Evolutionary conservation across 2,329 filamentous ascomycete genomes (phyloP).

Genomic region (Endocalyx cinctus): DNA sequence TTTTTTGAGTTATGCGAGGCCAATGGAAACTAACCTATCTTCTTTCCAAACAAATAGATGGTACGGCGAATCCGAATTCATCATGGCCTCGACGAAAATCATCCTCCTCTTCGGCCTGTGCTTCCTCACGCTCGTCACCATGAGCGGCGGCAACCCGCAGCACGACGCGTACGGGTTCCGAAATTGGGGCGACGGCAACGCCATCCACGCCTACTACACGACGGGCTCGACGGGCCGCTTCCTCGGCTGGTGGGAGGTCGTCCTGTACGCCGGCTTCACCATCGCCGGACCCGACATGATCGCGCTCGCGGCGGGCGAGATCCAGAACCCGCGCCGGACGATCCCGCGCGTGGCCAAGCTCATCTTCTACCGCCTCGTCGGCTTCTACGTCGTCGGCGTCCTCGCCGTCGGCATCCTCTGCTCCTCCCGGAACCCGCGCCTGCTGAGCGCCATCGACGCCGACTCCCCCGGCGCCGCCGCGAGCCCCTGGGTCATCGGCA

Average conservation of each 20-base stretch:
- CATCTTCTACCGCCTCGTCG: constrained; percentile 58
- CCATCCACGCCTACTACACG: constrained; percentile 10
- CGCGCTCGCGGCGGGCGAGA: constrained; percentile 37
- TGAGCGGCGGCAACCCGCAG: constrained; percentile 58
- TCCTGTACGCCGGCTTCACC: constrained; percentile 57
- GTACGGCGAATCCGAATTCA: constrained; percentile 40
- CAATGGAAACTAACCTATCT: constrained; percentile 12
- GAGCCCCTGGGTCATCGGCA: constrained; percentile 48
- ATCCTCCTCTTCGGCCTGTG: constrained; percentile 50
- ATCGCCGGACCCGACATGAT: constrained; percentile 56
- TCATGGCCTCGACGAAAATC: constrained; percentile 55
- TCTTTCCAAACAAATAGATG: constrained; percentile 9
- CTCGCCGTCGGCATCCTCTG: constrained; percentile 55
- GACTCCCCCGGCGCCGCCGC: constrained; percentile 46
- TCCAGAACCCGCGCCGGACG: constrained; percentile 50
- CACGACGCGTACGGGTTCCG: constrained; percentile 52
- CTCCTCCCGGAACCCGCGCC: constrained; percentile 50
- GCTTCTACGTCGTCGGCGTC: constrained; percentile 58
- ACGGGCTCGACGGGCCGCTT: constrained; percentile 50
- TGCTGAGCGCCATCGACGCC: constrained; percentile 50
- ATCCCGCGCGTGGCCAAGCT: constrained; percentile 58
- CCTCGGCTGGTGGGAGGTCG: constrained; percentile 40
- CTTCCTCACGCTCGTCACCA: constrained; percentile 55
- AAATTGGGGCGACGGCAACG: constrained; percentile 31
- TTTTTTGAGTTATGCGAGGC: constrained; percentile 28